Percentiles rank a stretch among this genome's conserved stretches.
These are phyloP conservation scores for Pulveroboletus sp. DNA, from an alignment of 768 basidiomycete species.

Conservation along the genomic window DNA sequence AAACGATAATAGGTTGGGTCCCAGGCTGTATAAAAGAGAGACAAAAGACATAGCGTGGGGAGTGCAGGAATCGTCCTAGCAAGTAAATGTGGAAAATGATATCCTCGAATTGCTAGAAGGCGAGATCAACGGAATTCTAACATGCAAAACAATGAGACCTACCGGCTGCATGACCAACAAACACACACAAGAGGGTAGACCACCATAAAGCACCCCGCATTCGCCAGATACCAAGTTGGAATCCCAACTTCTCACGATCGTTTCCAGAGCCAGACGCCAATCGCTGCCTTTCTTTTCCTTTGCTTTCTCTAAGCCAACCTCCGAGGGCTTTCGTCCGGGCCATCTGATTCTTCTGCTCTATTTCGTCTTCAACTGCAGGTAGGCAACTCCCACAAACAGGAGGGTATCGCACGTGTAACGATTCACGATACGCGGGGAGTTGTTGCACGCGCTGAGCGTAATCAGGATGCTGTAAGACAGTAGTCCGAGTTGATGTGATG, in stretches of 20 bases:
- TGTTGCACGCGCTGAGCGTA: slow-evolving; percentile 58
- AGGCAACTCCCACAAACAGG: slow-evolving; percentile 76
- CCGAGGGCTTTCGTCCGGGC: slow-evolving; percentile 75
- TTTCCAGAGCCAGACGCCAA: slow-evolving; percentile 38
- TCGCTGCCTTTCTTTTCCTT: slow-evolving; percentile 56
- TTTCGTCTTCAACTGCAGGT: slow-evolving; percentile 78
- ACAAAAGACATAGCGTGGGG: slow-evolving; percentile 49
- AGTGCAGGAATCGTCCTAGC: slow-evolving; percentile 35
- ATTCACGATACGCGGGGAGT: slow-evolving; percentile 68
- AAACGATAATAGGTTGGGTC: slow-evolving; percentile 72
- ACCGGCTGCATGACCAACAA: slow-evolving; percentile 47
- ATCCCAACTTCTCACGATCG: slow-evolving; percentile 40
- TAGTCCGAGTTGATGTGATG: background rate
- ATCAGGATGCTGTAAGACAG: slow-evolving; percentile 58
- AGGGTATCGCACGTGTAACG: slow-evolving; percentile 78
- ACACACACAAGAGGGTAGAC: slow-evolving; percentile 38
- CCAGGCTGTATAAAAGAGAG: slow-evolving; percentile 80
- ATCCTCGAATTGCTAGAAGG: slow-evolving; percentile 19
- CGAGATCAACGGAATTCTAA: background rate
- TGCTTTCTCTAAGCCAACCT: slow-evolving; percentile 61
- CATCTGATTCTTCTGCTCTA: slow-evolving; percentile 74
- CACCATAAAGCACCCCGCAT: slow-evolving; percentile 67
- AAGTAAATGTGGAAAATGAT: slow-evolving; percentile 16
- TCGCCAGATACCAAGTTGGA: slow-evolving; percentile 62
- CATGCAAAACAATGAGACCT: slow-evolving; percentile 12